These are phyloP conservation scores for Fusarium citri DNA, from an alignment of 2,329 filamentous ascomycete species.

Conservation along the genomic window DNA sequence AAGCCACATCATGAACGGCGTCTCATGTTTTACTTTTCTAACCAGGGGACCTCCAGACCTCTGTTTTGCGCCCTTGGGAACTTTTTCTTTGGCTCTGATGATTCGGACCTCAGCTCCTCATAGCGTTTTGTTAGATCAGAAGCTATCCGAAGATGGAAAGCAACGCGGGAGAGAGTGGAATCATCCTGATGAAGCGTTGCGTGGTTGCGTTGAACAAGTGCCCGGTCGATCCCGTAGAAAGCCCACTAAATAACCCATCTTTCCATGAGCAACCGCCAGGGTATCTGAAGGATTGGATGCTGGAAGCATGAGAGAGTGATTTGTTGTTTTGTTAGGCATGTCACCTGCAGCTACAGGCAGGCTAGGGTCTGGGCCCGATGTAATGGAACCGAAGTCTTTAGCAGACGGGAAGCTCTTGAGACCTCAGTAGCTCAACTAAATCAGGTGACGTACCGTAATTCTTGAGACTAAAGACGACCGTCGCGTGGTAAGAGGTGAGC, in stretches of 20 bases:
- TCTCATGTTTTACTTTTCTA: not conserved
- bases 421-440: not conserved
- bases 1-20: not conserved
- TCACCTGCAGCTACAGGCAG: not conserved
- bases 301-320: not conserved
- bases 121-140: not conserved
- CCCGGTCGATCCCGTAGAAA: not conserved
- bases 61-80: not conserved
- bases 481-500: not conserved
- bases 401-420: not conserved
- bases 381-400: slow-evolving; percentile 18
- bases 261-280: not conserved
- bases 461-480: not conserved
- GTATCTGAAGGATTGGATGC: not conserved
- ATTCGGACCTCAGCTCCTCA: no score
- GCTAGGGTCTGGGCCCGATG: slow-evolving; percentile 13
- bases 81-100: not conserved
- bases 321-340: not conserved
- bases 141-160: not conserved
- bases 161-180: not conserved
- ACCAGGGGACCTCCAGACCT: not conserved
- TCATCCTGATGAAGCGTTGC: not conserved
- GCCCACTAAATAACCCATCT: not conserved
- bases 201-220: not conserved
- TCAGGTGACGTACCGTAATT: not conserved